A percentile compares a stretch with the other conserved stretches of the same genome.
Conservation (phyloP, 1,284 basidiomycete genomes). For the Boletus smithii region DNA sequence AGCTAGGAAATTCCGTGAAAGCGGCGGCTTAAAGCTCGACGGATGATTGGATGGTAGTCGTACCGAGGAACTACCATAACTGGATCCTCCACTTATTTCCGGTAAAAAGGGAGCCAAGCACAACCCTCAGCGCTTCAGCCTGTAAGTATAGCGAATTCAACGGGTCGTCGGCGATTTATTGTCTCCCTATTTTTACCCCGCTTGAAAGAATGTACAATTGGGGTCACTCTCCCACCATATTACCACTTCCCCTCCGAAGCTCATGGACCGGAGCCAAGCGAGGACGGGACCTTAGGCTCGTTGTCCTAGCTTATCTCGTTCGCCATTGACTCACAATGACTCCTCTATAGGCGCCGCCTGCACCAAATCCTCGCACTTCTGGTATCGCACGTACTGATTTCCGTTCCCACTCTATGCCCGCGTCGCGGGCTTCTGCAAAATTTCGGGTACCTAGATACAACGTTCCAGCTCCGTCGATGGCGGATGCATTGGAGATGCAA, state of each 20-base stretch:
- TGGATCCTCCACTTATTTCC: slow-evolving; percentile 3
- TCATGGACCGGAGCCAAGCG: slow-evolving; percentile 1
- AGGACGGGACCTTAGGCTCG: too few species aligned
- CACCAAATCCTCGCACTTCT: slow-evolving; percentile 2
- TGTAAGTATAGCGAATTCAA: too few species aligned
- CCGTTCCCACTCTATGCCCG: slow-evolving; percentile 23
- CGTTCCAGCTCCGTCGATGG: slow-evolving; percentile 25
- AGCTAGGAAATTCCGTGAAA: slow-evolving; percentile 35
- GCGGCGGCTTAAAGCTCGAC: slow-evolving; percentile 9
- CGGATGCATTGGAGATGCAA: slow-evolving; percentile 28
- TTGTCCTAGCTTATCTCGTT: background rate
- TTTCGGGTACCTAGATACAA: slow-evolving; percentile 10
- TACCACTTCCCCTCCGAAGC: slow-evolving; percentile 1
- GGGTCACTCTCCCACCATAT: background rate
- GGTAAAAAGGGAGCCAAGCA: slow-evolving; percentile 1
- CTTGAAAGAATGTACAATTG: slow-evolving; percentile 1
- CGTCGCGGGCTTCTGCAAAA: slow-evolving; percentile 10
- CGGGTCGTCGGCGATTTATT: slow-evolving; percentile 4
- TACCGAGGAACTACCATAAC: slow-evolving; percentile 10
- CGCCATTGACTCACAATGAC: slow-evolving; percentile 1
- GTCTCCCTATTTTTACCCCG: slow-evolving; percentile 9
- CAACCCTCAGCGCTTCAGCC: too few species aligned
- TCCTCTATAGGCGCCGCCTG: background rate
- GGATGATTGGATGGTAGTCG: slow-evolving; percentile 5
- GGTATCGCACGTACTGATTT: slow-evolving; percentile 11